Conservation (phyloP, 805 yeast species). For the Lipomyces kockii region DNA sequence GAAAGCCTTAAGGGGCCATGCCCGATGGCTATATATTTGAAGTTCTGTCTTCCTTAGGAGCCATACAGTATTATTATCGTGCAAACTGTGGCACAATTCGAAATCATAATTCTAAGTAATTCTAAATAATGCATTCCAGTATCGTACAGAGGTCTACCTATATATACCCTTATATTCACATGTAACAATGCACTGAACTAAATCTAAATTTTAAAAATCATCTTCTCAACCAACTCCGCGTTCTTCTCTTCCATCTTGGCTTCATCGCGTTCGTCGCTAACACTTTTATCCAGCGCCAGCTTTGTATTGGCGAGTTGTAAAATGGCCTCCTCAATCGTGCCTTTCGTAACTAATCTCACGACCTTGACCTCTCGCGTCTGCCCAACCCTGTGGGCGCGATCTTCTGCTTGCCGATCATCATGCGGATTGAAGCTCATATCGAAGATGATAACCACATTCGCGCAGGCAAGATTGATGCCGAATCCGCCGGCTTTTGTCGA, state of each 20-base stretch:
- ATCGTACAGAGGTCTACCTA: conserved; percentile 4
- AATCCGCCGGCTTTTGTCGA: conserved; percentile 99
- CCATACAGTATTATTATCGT: background rate
- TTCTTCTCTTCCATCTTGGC: conserved; percentile 47
- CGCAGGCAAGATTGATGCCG: conserved; percentile 95
- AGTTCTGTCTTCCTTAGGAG: background rate
- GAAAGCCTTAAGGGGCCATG: too few relatives aligned
- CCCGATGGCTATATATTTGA: too few relatives aligned
- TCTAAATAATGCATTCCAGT: background rate
- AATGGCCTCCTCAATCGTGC: conserved; percentile 89
- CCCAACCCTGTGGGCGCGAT: conserved; percentile 97
- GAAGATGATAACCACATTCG: conserved; percentile 86
- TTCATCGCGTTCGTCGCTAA: conserved; percentile 44
- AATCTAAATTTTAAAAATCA: conserved; percentile 40
- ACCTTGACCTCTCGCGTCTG: conserved; percentile 85
- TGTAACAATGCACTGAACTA: background rate
- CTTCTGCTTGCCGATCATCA: conserved; percentile 98
- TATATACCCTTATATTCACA: background rate
- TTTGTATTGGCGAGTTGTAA: conserved; percentile 85
- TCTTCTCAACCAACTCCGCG: conserved; percentile 46
- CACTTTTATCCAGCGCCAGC: conserved; percentile 73
- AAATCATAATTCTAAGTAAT: background rate
- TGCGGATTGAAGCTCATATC: conserved; percentile 98
- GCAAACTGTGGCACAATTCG: background rate
- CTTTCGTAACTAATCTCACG: conserved; percentile 68